Conservation (phyloP, 2,329 filamentous ascomycete genomes). For the Setomelanomma holmii region DNA sequence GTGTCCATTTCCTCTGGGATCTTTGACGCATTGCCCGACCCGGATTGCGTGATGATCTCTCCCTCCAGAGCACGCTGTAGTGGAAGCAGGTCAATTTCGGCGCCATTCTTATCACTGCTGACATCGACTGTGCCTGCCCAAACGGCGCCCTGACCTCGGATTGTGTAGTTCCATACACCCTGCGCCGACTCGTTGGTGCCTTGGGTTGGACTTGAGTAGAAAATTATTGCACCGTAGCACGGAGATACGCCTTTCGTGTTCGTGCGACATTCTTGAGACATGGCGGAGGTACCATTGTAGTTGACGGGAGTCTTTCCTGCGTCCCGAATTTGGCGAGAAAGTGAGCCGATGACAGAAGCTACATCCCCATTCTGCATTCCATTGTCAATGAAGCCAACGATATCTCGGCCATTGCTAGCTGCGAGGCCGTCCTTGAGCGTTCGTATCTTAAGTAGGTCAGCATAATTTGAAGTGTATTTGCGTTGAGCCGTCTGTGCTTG, state of each 20-base stretch:
- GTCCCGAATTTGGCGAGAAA: conserved; percentile 21
- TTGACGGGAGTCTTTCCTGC: conserved; percentile 24
- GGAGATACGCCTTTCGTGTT: conserved; percentile 14
- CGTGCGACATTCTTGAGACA: conserved; percentile 21
- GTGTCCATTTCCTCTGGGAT: conserved; percentile 14
- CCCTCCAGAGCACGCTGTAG: conserved; percentile 31
- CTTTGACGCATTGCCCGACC: conserved; percentile 4
- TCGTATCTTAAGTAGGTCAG: conserved; percentile 20
- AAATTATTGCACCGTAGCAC: conserved; percentile 30
- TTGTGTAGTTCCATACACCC: conserved; percentile 34
- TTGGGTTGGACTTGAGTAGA: conserved; percentile 26
- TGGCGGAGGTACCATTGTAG: conserved; percentile 13
- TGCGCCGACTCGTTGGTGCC: conserved; percentile 36
- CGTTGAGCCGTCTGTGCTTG: not conserved
- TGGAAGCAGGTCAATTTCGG: conserved; percentile 25
- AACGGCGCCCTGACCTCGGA: conserved; percentile 16
- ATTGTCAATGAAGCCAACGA: conserved; percentile 35
- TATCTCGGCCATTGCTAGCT: conserved; percentile 16
- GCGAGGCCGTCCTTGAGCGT: conserved; percentile 24
- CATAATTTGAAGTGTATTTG: not conserved
- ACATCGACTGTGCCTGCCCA: conserved; percentile 16
- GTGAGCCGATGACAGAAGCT: conserved; percentile 25
- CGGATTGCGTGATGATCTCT: conserved; percentile 53
- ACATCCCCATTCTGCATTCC: conserved; percentile 30
- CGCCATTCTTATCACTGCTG: conserved; percentile 16